Evolutionary conservation across 192 early-diverging fungal species (phyloP), one percentile per base, ranked within the genome.

Genomic region (Dissophora ornata): DNA sequence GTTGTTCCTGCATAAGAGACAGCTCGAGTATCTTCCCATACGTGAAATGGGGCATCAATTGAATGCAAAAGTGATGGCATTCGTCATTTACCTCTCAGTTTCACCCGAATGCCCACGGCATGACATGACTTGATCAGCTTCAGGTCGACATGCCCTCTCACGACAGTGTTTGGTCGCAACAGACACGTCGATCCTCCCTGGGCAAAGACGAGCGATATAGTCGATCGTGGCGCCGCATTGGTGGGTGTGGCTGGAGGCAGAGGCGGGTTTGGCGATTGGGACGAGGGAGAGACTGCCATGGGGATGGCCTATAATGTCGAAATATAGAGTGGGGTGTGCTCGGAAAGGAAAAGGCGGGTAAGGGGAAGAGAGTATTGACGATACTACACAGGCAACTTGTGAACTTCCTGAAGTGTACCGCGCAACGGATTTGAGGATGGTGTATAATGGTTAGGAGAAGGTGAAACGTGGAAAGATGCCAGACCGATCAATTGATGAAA

Each of bases 121-220:
- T 77, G 62, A 53, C 73, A 77, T 0, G 73, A 49, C 33, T 77
- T 77, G 64, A 77, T 67, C 59, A 77, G 40, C n/a, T 64, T 65
- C n/a, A 77, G 59, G 9, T 67, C 73, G 42, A 77, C 73, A 57
- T 77, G 63, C 10, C 73, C 73, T 26, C 73, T 58, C 15, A 77
- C 73, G 21, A 67, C 53, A 11, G 59, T 38, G 57, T 77, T 77
- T 4, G 73, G 73, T 36, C 73, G 64, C 10, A 77, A 46, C 13
- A 77, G 21, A 62, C 73, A 77, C 7, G 73, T 62, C 3, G 58
- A 67, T 10, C 64, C 73, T n/a, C 73, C 73, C 34, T 77, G 64
- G 24, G 52, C 50, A 67, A 77, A 77, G 24, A 66, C 65, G 8
- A 77, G 45, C 3, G 41, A 11, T 11, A 77, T 60, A 4, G 62